Conservation (phyloP, 352 stramenopile genomes). For the Phytophthora meadii region DNA sequence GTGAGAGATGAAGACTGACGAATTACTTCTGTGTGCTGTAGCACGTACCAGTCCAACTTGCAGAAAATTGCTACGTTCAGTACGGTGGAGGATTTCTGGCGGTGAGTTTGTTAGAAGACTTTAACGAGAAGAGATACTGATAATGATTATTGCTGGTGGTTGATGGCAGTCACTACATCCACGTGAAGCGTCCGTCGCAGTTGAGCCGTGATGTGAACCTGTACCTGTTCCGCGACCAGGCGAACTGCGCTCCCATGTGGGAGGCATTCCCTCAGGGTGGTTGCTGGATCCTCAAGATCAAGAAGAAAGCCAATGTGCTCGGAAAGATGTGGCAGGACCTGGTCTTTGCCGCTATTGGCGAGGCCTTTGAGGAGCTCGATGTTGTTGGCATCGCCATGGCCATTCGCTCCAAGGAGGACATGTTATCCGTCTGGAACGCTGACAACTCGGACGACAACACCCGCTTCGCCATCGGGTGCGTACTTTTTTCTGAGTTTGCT, state of each 20-base stretch:
- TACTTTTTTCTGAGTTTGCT: not conserved
- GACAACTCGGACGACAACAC: constrained; percentile 92
- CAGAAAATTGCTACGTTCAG: constrained; percentile 91
- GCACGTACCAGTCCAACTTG: constrained; percentile 61
- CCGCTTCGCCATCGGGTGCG: constrained; percentile 83
- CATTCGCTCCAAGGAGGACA: constrained; percentile 94
- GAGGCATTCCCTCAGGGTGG: constrained; percentile 93
- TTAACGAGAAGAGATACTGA: constrained; percentile 1
- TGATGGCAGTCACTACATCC: constrained; percentile 85
- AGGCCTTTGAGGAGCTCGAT: constrained; percentile 92
- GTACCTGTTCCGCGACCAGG: constrained; percentile 93
- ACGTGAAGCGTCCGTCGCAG: constrained; percentile 93
- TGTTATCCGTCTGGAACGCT: constrained; percentile 95
- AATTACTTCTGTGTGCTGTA: constrained; percentile 9
- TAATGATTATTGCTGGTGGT: constrained; percentile 1
- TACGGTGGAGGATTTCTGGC: constrained; percentile 95
- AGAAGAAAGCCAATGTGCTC: constrained; percentile 94
- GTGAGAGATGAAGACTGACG: not conserved
- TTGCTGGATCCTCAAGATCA: constrained; percentile 96
- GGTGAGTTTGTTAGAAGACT: constrained; percentile 31
- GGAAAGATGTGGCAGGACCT: constrained; percentile 96
- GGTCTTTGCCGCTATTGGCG: constrained; percentile 91
- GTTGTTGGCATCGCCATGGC: constrained; percentile 94
- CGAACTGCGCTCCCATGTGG: constrained; percentile 91
- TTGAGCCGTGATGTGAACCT: constrained; percentile 93